Base-by-base conservation (phyloP, 805 yeast species). In the Candida boidinii region DNA sequence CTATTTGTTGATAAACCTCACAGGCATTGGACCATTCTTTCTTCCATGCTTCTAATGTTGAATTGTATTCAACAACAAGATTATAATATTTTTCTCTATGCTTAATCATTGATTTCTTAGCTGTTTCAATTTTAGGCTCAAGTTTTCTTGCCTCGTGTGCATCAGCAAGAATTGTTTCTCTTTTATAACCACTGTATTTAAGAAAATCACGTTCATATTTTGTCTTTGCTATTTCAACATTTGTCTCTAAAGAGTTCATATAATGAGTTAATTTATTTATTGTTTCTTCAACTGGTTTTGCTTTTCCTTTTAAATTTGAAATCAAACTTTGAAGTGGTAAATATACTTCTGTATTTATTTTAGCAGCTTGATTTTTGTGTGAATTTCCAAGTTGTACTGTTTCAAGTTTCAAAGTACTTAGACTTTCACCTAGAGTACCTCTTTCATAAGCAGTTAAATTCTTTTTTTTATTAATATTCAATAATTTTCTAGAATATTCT, bases 1-100 rank as follows among this genome's bases (percentile, higher is more conserved):
- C 95, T 29, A 81, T 54, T 33, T 61, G 68, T 54, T 85, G 87
- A 40, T 79, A 63, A 39, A 69, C 70, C 41, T 68, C 73, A 28
- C 84, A 69, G 0, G 81, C 66, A 5, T 62, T 49, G 37, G 66
- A 63, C 95, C 95, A 85, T 43, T 84, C 87, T 20, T 72, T 57
- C 35, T 71, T 68, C 79, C 85, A 86, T 3, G 67, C 53, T 23
- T 78, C 80, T 39, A 72, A 68, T 14, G 76, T 50, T 27, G 76
- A 76, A 14, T 73, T 70, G 41, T 72, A 68, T 14, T 66, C 67
- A 13, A 66, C 59, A 21, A 78, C 62, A 1, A 75, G 59, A 5
- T 64, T 56, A 47, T 72, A 79, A 49, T 81, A 85, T 30, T 76
- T 77, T 4, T 73, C 58, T 37, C 73, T 70, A 33, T 55, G 57